phyloP scores from a whole-genome alignment of 2,329 filamentous ascomycete species.

The Fusarium xylarioides region DNA sequence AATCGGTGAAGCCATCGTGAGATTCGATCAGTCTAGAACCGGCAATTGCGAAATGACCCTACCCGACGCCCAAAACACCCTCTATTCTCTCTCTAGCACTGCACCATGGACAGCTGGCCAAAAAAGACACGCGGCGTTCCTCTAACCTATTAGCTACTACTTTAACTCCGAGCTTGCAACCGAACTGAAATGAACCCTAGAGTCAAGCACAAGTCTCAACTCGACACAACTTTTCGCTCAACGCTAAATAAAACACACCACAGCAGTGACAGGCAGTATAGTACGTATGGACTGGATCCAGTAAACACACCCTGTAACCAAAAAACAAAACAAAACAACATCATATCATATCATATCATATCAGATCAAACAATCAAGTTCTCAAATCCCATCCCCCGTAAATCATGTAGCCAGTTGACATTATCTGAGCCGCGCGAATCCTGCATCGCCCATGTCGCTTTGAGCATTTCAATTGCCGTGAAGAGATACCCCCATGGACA shows the following conservation, averaged over 20 bases:
- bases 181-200: constrained; percentile 15
- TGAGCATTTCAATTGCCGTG: constrained; percentile 59
- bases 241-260: constrained; percentile 21
- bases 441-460: constrained; percentile 57
- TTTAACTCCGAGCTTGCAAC: constrained; percentile 16
- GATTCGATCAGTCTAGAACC: constrained; percentile 30
- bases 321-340: neutral
- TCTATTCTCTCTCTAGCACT: constrained; percentile 23
- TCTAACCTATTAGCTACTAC: constrained; percentile 21
- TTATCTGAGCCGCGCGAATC: constrained; percentile 43
- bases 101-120: constrained; percentile 21
- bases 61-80: constrained; percentile 10
- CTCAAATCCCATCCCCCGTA: constrained; percentile 56
- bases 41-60: constrained; percentile 9
- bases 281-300: constrained; percentile 21
- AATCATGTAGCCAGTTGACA: constrained; percentile 54
- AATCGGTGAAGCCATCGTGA: constrained; percentile 35
- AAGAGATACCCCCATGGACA: constrained; percentile 63
- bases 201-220: constrained; percentile 18
- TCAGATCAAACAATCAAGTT: constrained; percentile 55
- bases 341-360: constrained; percentile 1
- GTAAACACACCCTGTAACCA: neutral
- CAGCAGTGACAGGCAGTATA: neutral
- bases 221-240: constrained; percentile 22
- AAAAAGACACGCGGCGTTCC: constrained; percentile 13